A percentile compares a stretch with the other conserved stretches of the same genome.
Evolutionary conservation across 129 eudicot genomes (phyloP).

Genomic region (Pulicaria dysenterica): DNA sequence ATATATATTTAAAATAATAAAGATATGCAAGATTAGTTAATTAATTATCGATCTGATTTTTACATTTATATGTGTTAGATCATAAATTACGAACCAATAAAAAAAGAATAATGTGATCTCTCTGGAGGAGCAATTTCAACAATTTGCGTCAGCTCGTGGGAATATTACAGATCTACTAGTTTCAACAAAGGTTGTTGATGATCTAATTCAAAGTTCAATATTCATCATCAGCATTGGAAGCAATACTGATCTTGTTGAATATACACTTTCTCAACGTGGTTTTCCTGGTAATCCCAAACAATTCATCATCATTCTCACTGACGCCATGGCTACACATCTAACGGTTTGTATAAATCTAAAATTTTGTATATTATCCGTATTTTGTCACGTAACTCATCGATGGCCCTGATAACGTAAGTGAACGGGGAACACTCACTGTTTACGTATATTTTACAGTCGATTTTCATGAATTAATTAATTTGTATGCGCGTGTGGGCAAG

Average conservation of each 20-base stretch:
- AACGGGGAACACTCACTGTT: too few species aligned
- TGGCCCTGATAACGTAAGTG: too few species aligned
- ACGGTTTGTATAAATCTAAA: conserved; percentile 23
- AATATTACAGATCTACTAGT: conserved; percentile 36
- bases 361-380: background rate
- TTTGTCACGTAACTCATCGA: too few species aligned
- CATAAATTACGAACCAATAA: background rate
- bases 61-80: background rate
- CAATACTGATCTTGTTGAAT: conserved; percentile 55
- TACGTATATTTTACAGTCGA: background rate
- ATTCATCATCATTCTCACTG: conserved; percentile 28
- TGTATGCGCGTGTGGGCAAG: conserved; percentile 37
- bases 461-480: background rate
- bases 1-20: background rate
- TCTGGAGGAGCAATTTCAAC: conserved; percentile 41
- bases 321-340: conserved; percentile 32
- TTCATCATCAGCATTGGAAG: conserved; percentile 56
- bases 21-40: background rate
- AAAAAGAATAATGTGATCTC: conserved; percentile 39
- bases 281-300: background rate
- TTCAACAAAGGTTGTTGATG: conserved; percentile 21
- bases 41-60: background rate
- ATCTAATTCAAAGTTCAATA: conserved; percentile 34
- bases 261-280: background rate
- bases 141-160: conserved; percentile 39